A percentile compares a stretch with the other conserved stretches of the same genome.
phyloP scores from a whole-genome alignment of 2,329 filamentous ascomycete species.

The Monilinia laxa region DNA sequence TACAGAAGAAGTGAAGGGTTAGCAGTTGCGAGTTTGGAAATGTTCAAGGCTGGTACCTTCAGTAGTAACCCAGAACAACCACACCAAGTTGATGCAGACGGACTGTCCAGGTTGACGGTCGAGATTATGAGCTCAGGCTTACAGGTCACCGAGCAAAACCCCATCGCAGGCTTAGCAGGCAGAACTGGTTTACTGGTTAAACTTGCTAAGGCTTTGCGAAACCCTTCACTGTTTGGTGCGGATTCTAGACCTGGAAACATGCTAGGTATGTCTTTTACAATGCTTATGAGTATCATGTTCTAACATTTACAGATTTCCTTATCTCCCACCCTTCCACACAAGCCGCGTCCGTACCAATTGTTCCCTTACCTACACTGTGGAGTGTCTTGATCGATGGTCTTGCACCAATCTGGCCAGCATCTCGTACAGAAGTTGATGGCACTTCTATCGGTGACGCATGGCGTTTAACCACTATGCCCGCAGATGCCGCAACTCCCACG shows the following conservation, averaged over 20 bases:
- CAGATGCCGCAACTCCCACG: slow-evolving; percentile 50
- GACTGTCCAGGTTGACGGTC: slow-evolving; percentile 70
- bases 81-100: slow-evolving; percentile 84
- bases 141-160: slow-evolving; percentile 79
- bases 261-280: slow-evolving; percentile 62
- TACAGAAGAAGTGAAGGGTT: slow-evolving; percentile 87
- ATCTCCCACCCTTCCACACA: slow-evolving; percentile 87
- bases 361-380: slow-evolving; percentile 87
- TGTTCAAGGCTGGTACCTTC: slow-evolving; percentile 92
- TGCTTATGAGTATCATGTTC: slow-evolving; percentile 27
- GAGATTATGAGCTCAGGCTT: slow-evolving; percentile 76
- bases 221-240: slow-evolving; percentile 79
- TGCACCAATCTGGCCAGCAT: slow-evolving; percentile 82
- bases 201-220: slow-evolving; percentile 72
- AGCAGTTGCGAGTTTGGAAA: slow-evolving; percentile 73
- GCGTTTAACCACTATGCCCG: slow-evolving; percentile 81
- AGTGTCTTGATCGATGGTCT: slow-evolving; percentile 85
- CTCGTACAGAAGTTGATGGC: slow-evolving; percentile 83
- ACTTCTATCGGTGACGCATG: slow-evolving; percentile 89
- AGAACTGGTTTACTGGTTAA: slow-evolving; percentile 75
- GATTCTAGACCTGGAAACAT: slow-evolving; percentile 89
- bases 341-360: slow-evolving; percentile 82
- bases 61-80: slow-evolving; percentile 79
- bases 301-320: slow-evolving; percentile 70
- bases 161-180: slow-evolving; percentile 81